phyloP scores from a whole-genome alignment of 2,329 filamentous ascomycete species.

The Epichloe elymi region DNA sequence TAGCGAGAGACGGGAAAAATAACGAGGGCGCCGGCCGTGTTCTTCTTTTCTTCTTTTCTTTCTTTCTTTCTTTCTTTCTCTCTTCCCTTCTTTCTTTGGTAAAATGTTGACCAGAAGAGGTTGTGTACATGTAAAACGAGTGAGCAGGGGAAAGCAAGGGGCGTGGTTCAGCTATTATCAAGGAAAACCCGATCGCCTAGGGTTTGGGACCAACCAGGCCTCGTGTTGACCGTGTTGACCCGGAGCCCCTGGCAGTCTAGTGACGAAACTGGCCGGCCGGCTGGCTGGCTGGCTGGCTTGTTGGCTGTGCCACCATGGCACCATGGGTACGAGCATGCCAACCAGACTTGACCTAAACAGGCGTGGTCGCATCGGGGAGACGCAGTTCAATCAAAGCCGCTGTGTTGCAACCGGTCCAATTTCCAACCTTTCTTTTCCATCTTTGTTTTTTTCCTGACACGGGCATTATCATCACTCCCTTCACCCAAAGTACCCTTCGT shows the following conservation, averaged over 20 bases:
- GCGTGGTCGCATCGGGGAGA: background rate
- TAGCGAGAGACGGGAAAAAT: conserved; percentile 11
- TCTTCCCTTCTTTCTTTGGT: background rate
- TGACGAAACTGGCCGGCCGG: background rate
- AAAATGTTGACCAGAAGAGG: conserved; percentile 1
- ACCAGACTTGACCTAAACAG: background rate
- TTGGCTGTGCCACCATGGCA: background rate
- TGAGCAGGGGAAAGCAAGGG: background rate
- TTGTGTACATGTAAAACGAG: background rate
- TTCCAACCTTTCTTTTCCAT: background rate
- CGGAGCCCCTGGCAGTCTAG: background rate
- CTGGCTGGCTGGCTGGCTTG: background rate
- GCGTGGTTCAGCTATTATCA: background rate
- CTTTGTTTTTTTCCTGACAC: background rate
- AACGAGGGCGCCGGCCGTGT: background rate
- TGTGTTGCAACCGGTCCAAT: background rate
- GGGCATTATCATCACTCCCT: background rate
- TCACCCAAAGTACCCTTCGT: background rate
- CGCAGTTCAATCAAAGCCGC: background rate
- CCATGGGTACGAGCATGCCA: background rate
- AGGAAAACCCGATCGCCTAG: background rate
- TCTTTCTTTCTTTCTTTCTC: background rate
- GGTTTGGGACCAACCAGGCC: background rate
- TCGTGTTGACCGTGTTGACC: background rate
- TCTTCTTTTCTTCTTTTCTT: background rate